Evolutionary conservation across 441 rosid species (phyloP).

Genomic region (Euphorbia celastroides): DNA sequence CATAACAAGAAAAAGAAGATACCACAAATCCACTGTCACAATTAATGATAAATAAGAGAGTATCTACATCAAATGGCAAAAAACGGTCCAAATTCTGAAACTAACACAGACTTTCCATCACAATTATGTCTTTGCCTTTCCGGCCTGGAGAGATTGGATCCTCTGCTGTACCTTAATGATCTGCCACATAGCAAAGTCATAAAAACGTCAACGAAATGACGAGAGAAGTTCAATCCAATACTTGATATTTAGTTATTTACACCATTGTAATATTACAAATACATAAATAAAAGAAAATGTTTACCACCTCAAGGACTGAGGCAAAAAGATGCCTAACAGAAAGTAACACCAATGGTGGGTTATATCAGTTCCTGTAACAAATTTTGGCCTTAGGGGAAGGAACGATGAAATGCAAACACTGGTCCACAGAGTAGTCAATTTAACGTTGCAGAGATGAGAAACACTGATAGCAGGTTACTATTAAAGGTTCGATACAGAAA

Average conservation of each 20-base stretch:
- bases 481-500: no score
- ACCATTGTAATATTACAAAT: no score
- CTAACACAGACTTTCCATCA: neutral
- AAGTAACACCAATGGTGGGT: neutral
- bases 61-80: conserved; percentile 7
- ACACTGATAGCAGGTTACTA: no score
- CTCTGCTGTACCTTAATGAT: conserved; percentile 73
- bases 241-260: no score
- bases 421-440: neutral
- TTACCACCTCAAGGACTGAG: neutral
- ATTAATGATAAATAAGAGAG: neutral
- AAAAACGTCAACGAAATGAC: no score
- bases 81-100: neutral
- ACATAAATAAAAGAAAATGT: neutral
- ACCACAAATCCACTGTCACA: neutral
- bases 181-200: conserved; percentile 54
- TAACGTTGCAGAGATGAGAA: neutral
- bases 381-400: neutral
- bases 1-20: neutral
- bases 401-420: neutral
- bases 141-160: conserved; percentile 79
- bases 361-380: neutral
- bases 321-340: neutral
- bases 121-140: conserved; percentile 72
- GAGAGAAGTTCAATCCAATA: neutral